Conservation (phyloP, 495 filamentous ascomycete genomes). For the Peziza echinospora region DNA sequence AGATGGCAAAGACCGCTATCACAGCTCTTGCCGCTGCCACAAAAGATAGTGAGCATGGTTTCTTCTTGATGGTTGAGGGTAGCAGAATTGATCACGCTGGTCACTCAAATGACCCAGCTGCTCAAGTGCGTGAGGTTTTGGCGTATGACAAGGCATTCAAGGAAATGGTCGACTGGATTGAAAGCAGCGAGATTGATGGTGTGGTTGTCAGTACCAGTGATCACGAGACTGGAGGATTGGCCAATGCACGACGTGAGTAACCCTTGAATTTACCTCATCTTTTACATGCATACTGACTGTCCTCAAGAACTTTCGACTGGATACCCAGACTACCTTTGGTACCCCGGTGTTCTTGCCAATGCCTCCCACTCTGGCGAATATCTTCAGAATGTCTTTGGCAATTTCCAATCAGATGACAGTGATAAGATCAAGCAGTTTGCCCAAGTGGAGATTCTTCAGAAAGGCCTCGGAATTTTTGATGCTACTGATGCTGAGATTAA, state of each 20-base stretch:
- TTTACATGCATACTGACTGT: not conserved
- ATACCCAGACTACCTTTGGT: constrained; percentile 73
- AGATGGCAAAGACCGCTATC: constrained; percentile 74
- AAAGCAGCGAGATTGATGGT: constrained; percentile 46
- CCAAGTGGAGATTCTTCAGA: constrained; percentile 21
- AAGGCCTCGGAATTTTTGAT: constrained; percentile 55
- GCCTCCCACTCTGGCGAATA: constrained; percentile 59
- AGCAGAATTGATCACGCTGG: constrained; percentile 91
- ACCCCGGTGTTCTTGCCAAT: constrained; percentile 57
- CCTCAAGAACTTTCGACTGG: constrained; percentile 31
- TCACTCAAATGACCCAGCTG: constrained; percentile 83
- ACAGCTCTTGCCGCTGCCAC: constrained; percentile 64
- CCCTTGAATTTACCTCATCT: not conserved
- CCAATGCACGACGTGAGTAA: constrained; percentile 48
- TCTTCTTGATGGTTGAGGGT: constrained; percentile 97
- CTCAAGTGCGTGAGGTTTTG: constrained; percentile 84
- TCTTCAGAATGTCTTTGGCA: constrained; percentile 34
- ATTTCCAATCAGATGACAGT: constrained; percentile 23
- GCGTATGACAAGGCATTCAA: constrained; percentile 77
- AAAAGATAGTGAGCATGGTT: constrained; percentile 64
- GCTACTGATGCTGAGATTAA: constrained; percentile 47
- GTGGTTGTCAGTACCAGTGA: constrained; percentile 78
- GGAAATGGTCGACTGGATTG: constrained; percentile 63
- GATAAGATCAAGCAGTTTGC: constrained; percentile 16
- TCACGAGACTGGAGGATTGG: constrained; percentile 82